These are phyloP conservation scores for Myxozyma kluyveri DNA, from an alignment of 805 yeast species.

Conservation along the genomic window DNA sequence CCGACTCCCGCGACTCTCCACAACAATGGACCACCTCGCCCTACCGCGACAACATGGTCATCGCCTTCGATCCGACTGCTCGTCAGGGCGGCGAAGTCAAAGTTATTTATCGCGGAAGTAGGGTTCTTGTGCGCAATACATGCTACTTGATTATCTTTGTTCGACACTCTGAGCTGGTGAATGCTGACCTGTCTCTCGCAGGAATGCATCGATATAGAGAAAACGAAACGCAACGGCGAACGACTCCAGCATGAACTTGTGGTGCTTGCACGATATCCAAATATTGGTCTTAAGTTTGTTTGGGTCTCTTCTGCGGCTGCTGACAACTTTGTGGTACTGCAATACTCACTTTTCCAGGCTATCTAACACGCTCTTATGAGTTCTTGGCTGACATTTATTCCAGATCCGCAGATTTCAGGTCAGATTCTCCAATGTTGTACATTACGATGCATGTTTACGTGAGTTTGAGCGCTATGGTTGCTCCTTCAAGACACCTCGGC, in stretches of 20 bases:
- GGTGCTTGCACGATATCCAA: background rate
- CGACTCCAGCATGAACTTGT: background rate
- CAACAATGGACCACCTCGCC: constrained; percentile 25
- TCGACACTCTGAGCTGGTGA: background rate
- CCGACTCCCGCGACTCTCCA: constrained; percentile 5
- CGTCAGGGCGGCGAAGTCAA: background rate
- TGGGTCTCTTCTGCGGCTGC: background rate
- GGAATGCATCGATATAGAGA: background rate
- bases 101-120: background rate
- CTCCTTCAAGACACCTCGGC: too few relatives aligned
- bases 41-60: constrained; percentile 19
- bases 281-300: background rate
- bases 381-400: too few relatives aligned
- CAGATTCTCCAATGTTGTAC: too few relatives aligned
- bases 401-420: too few relatives aligned
- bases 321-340: too few relatives aligned
- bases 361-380: too few relatives aligned
- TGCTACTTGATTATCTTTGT: too few relatives aligned
- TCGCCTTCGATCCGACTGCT: constrained; percentile 3
- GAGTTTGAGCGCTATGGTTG: too few relatives aligned
- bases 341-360: too few relatives aligned
- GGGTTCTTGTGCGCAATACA: background rate
- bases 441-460: too few relatives aligned
- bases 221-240: background rate
- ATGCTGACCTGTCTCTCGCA: background rate